phyloP scores from a whole-genome alignment of 805 yeast species.

The Starmerella sirachaensis region DNA sequence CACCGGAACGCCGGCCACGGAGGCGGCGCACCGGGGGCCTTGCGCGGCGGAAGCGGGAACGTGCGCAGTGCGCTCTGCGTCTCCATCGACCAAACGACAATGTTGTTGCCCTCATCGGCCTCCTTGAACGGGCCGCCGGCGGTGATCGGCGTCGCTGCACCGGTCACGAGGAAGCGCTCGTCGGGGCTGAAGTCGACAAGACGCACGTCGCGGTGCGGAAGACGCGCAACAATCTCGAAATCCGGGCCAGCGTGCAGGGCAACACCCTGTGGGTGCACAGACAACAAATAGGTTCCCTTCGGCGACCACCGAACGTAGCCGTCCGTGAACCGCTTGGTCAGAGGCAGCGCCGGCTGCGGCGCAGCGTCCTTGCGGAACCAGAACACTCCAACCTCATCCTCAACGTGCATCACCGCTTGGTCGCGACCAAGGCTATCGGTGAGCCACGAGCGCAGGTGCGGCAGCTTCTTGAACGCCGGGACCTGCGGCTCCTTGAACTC shows the following conservation, averaged over 20 bases:
- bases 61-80: slow-evolving; percentile 79
- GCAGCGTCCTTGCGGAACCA: slow-evolving; percentile 68
- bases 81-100: slow-evolving; percentile 82
- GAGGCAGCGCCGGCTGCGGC: slow-evolving; percentile 59
- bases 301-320: slow-evolving; percentile 86
- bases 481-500: slow-evolving; percentile 57
- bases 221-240: slow-evolving; percentile 61
- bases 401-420: slow-evolving; percentile 70
- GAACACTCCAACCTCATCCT: slow-evolving; percentile 68
- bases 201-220: slow-evolving; percentile 79
- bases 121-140: slow-evolving; percentile 70
- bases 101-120: slow-evolving; percentile 82
- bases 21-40: slow-evolving; percentile 35
- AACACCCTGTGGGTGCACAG: slow-evolving; percentile 88
- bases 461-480: slow-evolving; percentile 62
- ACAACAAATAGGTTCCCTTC: slow-evolving; percentile 75
- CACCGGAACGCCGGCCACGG: slow-evolving; percentile 97
- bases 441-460: slow-evolving; percentile 82
- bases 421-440: slow-evolving; percentile 82
- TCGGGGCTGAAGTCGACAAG: slow-evolving; percentile 84
- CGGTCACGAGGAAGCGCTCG: slow-evolving; percentile 80
- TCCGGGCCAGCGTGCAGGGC: slow-evolving; percentile 91
- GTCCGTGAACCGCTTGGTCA: slow-evolving; percentile 76
- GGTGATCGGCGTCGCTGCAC: slow-evolving; percentile 76
- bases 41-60: slow-evolving; percentile 48